Percentiles rank a stretch among this genome's conserved stretches.
Evolutionary conservation across 768 basidiomycete species (phyloP).

Genomic region (Kwoniella mangroviensis): DNA sequence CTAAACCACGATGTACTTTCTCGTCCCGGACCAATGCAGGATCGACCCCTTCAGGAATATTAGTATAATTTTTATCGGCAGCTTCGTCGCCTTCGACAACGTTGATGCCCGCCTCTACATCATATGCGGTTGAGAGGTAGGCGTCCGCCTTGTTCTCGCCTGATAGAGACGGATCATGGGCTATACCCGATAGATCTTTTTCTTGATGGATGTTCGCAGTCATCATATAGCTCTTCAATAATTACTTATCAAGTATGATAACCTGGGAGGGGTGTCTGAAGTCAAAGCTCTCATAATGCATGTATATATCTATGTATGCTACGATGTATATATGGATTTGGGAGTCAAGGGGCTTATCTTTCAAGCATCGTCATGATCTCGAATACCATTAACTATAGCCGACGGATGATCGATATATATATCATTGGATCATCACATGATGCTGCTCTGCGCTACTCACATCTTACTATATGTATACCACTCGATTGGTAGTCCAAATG

Average conservation of each 20-base stretch:
- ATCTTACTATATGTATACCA: too few species aligned
- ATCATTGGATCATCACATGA: too few species aligned
- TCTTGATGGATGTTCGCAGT: background rate
- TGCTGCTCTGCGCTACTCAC: too few species aligned
- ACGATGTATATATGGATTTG: background rate
- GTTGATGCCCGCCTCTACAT: background rate
- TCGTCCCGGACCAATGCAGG: conserved; percentile 19
- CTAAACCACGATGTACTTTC: conserved; percentile 23
- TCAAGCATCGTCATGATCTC: too few species aligned
- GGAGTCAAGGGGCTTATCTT: too few species aligned
- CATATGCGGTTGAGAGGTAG: conserved; percentile 2
- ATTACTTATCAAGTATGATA: background rate
- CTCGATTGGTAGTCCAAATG: too few species aligned
- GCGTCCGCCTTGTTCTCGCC: conserved; percentile 7
- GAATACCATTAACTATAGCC: too few species aligned
- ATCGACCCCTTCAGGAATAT: conserved; percentile 27
- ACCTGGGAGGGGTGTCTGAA: too few species aligned
- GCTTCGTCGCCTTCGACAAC: conserved; percentile 1
- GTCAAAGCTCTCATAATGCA: too few species aligned
- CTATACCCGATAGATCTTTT: background rate
- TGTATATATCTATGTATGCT: too few species aligned
- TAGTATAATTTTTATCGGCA: background rate
- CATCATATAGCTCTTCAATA: background rate
- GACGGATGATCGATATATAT: too few species aligned
- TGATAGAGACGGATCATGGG: conserved; percentile 2